phyloP scores from a whole-genome alignment of 306 rosid species.

The Acacia confusa region DNA sequence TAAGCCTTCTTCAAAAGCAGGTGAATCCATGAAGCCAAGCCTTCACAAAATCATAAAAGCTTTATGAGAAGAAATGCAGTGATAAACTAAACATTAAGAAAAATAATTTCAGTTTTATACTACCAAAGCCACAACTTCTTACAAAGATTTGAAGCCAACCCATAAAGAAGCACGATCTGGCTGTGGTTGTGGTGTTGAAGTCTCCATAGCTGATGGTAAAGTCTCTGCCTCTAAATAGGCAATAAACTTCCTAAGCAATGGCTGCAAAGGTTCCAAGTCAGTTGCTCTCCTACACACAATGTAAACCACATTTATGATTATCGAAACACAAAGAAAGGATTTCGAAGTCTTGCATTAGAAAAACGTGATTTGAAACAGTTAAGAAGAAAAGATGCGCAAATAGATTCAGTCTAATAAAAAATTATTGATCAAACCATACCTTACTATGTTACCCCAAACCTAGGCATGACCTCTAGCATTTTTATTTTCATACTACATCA shows the following conservation, averaged over 20 bases:
- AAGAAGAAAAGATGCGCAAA: slow-evolving; percentile 5
- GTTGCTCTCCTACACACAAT: slow-evolving; percentile 60
- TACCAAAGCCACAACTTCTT: slow-evolving; percentile 47
- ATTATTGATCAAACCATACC: slow-evolving; percentile 1
- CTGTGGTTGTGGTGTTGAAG: slow-evolving; percentile 61
- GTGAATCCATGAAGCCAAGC: slow-evolving; percentile 93
- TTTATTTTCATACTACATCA: neutral
- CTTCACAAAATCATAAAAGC: slow-evolving; percentile 49
- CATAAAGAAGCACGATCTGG: slow-evolving; percentile 78
- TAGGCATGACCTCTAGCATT: neutral
- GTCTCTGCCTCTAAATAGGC: slow-evolving; percentile 70
- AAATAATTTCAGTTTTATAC: neutral
- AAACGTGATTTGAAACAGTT: slow-evolving; percentile 15
- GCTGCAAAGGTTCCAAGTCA: slow-evolving; percentile 93
- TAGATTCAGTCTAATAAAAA: slow-evolving; percentile 27
- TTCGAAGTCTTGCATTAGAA: slow-evolving; percentile 16
- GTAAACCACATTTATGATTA: slow-evolving; percentile 16
- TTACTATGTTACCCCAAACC: slow-evolving; percentile 13
- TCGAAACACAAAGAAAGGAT: slow-evolving; percentile 12
- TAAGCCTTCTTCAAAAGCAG: slow-evolving; percentile 97
- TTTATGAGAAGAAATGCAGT: slow-evolving; percentile 32
- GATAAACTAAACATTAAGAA: neutral
- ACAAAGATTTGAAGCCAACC: slow-evolving; percentile 93
- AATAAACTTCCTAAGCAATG: slow-evolving; percentile 80
- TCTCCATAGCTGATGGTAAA: slow-evolving; percentile 57